Evolutionary conservation across 2,329 filamentous ascomycete genomes (phyloP), one percentile per base, ranked within the genome.

Genomic region (Aspergillus neotritici): DNA sequence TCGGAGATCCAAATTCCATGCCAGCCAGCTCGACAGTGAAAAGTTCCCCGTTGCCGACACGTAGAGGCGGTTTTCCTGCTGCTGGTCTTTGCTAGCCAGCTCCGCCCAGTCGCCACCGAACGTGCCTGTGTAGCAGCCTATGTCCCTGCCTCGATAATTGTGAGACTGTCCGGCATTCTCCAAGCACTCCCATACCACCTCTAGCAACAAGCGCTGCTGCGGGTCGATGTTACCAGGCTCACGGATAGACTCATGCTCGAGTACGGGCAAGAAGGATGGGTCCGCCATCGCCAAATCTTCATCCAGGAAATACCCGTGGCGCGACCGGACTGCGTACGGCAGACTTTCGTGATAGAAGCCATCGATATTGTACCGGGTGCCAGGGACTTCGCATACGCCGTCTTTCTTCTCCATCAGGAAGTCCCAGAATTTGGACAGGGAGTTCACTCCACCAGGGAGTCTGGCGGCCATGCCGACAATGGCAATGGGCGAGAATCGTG

Each of bases 161-260:
- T 25, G 21, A 8, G 52, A 46, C 39, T 61, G 31, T 16, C 65
- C 58, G 0, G 56, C 52, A 34, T 53, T 56, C 31, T 67, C 63
- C 9, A 68, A 21, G 14, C 53, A 58, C 41, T 68, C 65, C 13
- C 54, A 53, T 6, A 51, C 47, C 7, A 65, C 55, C 32, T 67
- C 64, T 1, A 66, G 42, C 13, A 65, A 37, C 7, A 54, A 50
- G 2, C 58, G 46, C 37, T 66, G 64, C 33, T 65, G 60, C 0
- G 65, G 65, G 34, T 67, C 65, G 7, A 58, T 31, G 5, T 25
- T 25, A 9, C 21, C 21, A 8, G 21, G 21, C 21, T 25, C 21
- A 25, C 37, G 31, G 11, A 39, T 52, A 1, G 52, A 40, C 35
- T 65, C 61, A 1, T 17, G 33, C 6, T 43, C 29, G 17, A 44